Base-by-base conservation (phyloP, 2,329 filamentous ascomycete genomes). In the Teratosphaeria epicoccoides region DNA sequence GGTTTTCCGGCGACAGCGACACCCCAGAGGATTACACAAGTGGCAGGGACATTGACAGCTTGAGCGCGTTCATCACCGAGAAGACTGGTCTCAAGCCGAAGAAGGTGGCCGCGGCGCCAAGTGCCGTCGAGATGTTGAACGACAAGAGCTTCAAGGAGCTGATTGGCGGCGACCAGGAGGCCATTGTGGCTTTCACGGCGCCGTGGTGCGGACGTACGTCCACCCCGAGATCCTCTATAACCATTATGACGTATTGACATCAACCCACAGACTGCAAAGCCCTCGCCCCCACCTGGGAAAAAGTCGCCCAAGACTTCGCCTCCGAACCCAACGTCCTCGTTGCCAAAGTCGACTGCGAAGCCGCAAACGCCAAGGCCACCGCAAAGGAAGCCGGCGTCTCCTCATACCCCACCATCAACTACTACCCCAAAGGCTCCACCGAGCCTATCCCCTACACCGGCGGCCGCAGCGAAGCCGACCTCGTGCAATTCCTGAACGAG, bases 141-240 rank as follows among this genome's bases (percentile, higher is more conserved):
- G 89, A 97, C 65, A 70, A 77, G 61, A 82, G 81, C 53, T 97
- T 97, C 73, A 81, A 83, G 71, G 75, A 83, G 67, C 76, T 80
- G 54, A 76, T 96, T 73, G 91, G 91, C 57, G 77, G 82, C 49
- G 87, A 95, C 57, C 89, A 95, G 79, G 78, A 94, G 71, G 88
- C 95, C 20, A 72, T 98, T 51, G 90, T 98, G 68, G 90, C 94
- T 45, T 98, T 98, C 72, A 98, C 94, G 61, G 91, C 93, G 49
- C 90, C 93, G 49, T 97, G 91, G 93, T 98, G 93, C 73, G 91
- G 91, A 70, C 91, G 93, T 97, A 81, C 73, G 89, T 86, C 60
- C 60, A 11, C 9, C 2, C 24, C 17, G 6, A 43, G 22, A 9
- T 7, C 11, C 23, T 20, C 20, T 24, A 11, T 25, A 37, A 10